Evolutionary conservation across 192 early-diverging fungal species (phyloP).

Genomic region (Backusella psychrophila): DNA sequence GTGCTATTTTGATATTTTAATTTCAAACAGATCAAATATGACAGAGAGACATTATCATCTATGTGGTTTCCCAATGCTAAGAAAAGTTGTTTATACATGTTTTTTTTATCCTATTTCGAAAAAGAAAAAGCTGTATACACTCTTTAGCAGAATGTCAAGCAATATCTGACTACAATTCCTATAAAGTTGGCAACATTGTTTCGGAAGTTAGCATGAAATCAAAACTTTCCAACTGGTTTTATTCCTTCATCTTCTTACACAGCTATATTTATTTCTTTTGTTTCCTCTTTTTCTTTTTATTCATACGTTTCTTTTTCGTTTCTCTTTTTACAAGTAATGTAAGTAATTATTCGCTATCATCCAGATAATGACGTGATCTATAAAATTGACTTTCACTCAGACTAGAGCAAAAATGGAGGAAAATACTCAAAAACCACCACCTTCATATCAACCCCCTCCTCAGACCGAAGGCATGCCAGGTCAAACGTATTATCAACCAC

Average conservation of each 20-base stretch:
- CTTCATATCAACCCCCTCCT: conserved; percentile 10
- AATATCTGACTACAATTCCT: neutral
- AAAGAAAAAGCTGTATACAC: neutral
- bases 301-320: neutral
- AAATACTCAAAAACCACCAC: conserved; percentile 11
- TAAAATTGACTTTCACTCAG: neutral
- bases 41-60: neutral
- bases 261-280: neutral
- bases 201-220: neutral
- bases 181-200: neutral
- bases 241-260: neutral
- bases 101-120: neutral
- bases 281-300: neutral
- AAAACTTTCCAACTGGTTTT: neutral
- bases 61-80: neutral
- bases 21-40: neutral
- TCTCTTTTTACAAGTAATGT: neutral
- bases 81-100: too few species aligned
- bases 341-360: neutral
- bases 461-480: neutral
- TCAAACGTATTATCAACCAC: conserved; percentile 23
- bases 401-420: neutral
- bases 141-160: neutral
- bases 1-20: neutral
- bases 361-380: neutral